phyloP scores from a whole-genome alignment of 2,329 filamentous ascomycete species.

The Trichoderma koningiopsis region DNA sequence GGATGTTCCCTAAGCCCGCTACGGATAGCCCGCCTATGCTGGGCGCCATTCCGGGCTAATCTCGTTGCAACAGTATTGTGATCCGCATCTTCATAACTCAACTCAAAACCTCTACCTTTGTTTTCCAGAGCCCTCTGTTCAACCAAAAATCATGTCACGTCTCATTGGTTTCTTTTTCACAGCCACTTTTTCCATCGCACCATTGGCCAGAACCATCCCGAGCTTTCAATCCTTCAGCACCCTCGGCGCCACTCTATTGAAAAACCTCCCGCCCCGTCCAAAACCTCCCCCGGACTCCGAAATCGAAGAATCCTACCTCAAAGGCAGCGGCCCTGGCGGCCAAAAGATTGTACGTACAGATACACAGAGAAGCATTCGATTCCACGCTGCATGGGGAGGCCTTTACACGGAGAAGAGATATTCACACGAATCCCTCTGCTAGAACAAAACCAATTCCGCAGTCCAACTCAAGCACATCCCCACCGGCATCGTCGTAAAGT shows the following conservation, averaged over 20 bases:
- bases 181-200: not conserved
- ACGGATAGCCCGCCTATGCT: not conserved
- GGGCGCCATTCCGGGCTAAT: not conserved
- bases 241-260: conserved; percentile 41
- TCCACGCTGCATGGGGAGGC: too few relatives aligned
- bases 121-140: not conserved
- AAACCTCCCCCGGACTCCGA: conserved; percentile 73
- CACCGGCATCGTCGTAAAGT: conserved; percentile 91
- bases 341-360: conserved; percentile 79
- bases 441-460: conserved; percentile 96
- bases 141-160: not conserved
- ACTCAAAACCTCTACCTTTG: not conserved
- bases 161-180: not conserved
- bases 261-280: conserved; percentile 73
- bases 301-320: conserved; percentile 82
- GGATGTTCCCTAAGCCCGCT: not conserved
- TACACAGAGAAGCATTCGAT: not conserved
- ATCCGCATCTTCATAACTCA: not conserved
- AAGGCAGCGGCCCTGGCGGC: conserved; percentile 88
- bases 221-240: conserved; percentile 37
- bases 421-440: not conserved
- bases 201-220: not conserved
- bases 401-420: not conserved
- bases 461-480: conserved; percentile 90
- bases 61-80: not conserved